phyloP scores from a whole-genome alignment of 768 basidiomycete species.

The Kondoa malvinella region DNA sequence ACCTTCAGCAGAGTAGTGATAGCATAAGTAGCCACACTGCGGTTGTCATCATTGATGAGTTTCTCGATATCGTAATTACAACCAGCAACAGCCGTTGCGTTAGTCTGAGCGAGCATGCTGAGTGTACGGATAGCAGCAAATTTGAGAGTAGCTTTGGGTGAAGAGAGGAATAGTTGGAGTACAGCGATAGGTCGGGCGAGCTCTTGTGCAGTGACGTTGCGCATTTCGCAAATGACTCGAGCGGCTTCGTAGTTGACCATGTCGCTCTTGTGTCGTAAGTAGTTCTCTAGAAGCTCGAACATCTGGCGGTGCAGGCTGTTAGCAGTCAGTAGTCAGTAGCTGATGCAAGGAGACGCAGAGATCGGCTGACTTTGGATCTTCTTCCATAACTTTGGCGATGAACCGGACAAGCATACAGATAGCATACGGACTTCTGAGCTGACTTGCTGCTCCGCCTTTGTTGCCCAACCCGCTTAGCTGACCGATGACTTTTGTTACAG shows the following conservation, averaged over 20 bases:
- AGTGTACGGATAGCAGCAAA: slow-evolving; percentile 95
- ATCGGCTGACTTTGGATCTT: slow-evolving; percentile 85
- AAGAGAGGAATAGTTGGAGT: slow-evolving; percentile 84
- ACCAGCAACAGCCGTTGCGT: slow-evolving; percentile 67
- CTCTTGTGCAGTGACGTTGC: slow-evolving; percentile 56
- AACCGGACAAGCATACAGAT: slow-evolving; percentile 96
- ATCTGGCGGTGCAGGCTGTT: slow-evolving; percentile 74
- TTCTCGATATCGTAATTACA: slow-evolving; percentile 96
- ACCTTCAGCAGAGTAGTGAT: slow-evolving; percentile 97
- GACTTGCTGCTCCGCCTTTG: slow-evolving; percentile 60
- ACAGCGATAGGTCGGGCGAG: slow-evolving; percentile 84
- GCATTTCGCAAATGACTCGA: slow-evolving; percentile 92
- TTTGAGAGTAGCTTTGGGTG: slow-evolving; percentile 84
- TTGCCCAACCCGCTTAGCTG: slow-evolving; percentile 56
- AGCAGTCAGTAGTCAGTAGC: slow-evolving; percentile 3
- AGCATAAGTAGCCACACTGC: slow-evolving; percentile 93
- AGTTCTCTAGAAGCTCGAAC: slow-evolving; percentile 80
- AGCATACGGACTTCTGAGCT: slow-evolving; percentile 88
- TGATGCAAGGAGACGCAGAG: not conserved
- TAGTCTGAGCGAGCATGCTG: slow-evolving; percentile 65
- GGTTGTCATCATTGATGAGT: slow-evolving; percentile 84
- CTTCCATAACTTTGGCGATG: slow-evolving; percentile 96
- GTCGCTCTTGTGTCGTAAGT: slow-evolving; percentile 95
- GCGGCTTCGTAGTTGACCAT: slow-evolving; percentile 99
- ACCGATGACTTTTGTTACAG: slow-evolving; percentile 97